Evolutionary conservation across 768 basidiomycete genomes (phyloP), one percentile per base, ranked within the genome.

Genomic region (Suillus spraguei): DNA sequence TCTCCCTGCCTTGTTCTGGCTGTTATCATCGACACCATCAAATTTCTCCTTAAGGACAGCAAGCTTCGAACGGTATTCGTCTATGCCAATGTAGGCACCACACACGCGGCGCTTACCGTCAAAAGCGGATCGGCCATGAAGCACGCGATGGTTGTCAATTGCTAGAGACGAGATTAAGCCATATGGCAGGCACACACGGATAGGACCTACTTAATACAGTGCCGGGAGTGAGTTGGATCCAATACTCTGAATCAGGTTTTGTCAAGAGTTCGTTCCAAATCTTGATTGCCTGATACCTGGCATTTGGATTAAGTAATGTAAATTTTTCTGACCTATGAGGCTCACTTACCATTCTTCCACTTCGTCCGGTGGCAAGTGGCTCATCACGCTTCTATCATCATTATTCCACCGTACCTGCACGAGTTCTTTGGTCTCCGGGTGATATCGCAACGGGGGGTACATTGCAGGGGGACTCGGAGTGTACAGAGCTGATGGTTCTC

Each of bases 91-190:
- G 73, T 99, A 99, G 0, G 97, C 97, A 3, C 97, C 97, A 70
- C 97, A 98, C 87, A 99, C 94, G 1, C 92, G 85, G 4, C 97
- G 86, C 74, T 86, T 86, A 13, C 97, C 97, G 14, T 85, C 83
- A 72, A 97, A 99, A 1, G 88, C 85, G 0, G 95, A 94, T n/a
- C 97, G 88, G 14, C 97, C 97, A 68, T 98, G 97, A 56, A 99
- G 80, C 14, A 98, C 93, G 24, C 97, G 86, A 76, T 97, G 91
- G 72, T 99, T 98, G 75, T 99, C 90, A 58, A 97, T 82, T 24
- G 95, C 94, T 94, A 69, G 10, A 42, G 38, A 39, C 49, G 49
- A 52, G 24, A 24, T 20, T 32, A 11, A 41, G 42, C 52, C 35
- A 59, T 11, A 62, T 33, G 20, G 39, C 38, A n/a, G 10, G 17